phyloP scores from a whole-genome alignment of 1,284 basidiomycete species.

The Leccinum pachyderme region DNA sequence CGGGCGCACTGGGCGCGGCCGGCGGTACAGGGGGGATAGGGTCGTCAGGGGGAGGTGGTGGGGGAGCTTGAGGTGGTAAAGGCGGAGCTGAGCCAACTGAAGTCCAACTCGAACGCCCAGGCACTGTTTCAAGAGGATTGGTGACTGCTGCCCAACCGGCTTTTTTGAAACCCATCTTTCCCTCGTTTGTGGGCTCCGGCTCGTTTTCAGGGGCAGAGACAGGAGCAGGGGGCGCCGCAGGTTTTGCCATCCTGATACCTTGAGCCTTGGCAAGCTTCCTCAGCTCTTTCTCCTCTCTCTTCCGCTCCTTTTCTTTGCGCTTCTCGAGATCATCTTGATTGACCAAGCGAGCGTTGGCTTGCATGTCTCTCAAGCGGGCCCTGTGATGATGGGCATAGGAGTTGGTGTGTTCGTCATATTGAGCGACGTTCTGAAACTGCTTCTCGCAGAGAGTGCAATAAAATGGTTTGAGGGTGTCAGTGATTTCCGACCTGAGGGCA shows the following conservation, averaged over 20 bases:
- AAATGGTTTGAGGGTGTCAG: constrained; percentile 64
- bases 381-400: constrained; percentile 84
- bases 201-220: constrained; percentile 22
- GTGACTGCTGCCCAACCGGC: constrained; percentile 59
- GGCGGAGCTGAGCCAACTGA: constrained; percentile 15
- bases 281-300: constrained; percentile 77
- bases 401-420: constrained; percentile 83
- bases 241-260: constrained; percentile 68
- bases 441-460: constrained; percentile 81
- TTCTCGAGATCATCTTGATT: constrained; percentile 63
- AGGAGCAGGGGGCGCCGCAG: constrained; percentile 28
- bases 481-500: constrained; percentile 65
- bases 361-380: constrained; percentile 74
- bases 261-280: constrained; percentile 75
- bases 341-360: constrained; percentile 58
- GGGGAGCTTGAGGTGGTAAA: constrained; percentile 19
- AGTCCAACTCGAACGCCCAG: constrained; percentile 16
- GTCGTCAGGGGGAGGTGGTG: constrained; percentile 19
- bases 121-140: constrained; percentile 13
- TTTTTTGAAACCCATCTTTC: constrained; percentile 47
- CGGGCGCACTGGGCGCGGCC: constrained; percentile 31
- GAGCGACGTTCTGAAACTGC: constrained; percentile 77
- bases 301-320: constrained; percentile 78
- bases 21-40: constrained; percentile 10
- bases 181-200: constrained; percentile 28